A percentile compares a stretch with the other conserved stretches of the same genome.
Conservation (phyloP, 2,329 filamentous ascomycete genomes). For the Penicillium sp. region DNA sequence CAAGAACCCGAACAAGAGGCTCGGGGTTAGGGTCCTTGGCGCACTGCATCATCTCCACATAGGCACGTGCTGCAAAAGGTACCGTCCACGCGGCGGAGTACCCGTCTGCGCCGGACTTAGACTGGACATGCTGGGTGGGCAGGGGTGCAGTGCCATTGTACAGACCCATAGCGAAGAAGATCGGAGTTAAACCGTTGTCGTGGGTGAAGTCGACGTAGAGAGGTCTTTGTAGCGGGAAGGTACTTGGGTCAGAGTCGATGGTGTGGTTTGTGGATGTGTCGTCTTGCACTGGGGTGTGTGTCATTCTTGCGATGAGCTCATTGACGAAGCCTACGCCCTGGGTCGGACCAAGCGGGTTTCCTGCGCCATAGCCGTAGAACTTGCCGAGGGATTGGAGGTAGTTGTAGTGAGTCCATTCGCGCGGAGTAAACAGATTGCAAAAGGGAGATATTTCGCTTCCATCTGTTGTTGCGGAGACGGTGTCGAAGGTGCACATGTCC, state of each 20-base stretch:
- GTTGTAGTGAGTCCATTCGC: constrained; percentile 74
- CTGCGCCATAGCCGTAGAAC: constrained; percentile 74
- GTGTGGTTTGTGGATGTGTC: constrained; percentile 72
- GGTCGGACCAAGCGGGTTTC: constrained; percentile 72
- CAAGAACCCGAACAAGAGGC: constrained; percentile 69
- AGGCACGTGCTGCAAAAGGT: constrained; percentile 73
- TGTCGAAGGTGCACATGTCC: constrained; percentile 84
- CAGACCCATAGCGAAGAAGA: constrained; percentile 71
- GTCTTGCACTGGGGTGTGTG: constrained; percentile 62
- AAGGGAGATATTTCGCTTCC: constrained; percentile 60
- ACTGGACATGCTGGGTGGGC: constrained; percentile 46
- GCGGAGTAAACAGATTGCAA: constrained; percentile 65
- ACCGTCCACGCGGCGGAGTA: constrained; percentile 75
- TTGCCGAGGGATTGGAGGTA: constrained; percentile 77
- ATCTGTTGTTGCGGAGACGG: constrained; percentile 56
- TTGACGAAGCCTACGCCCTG: constrained; percentile 85
- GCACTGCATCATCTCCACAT: constrained; percentile 83
- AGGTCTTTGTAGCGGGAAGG: constrained; percentile 64
- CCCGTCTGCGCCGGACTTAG: constrained; percentile 54
- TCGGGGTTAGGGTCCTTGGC: constrained; percentile 36
- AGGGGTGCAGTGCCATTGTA: constrained; percentile 62
- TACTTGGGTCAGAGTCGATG: constrained; percentile 59
- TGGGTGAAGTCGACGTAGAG: constrained; percentile 90
- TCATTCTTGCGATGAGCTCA: constrained; percentile 78
- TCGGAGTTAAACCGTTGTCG: constrained; percentile 77